Evolutionary conservation across 805 yeast genomes (phyloP), one percentile per base, ranked within the genome.

Genomic region (Myxozyma udenii): DNA sequence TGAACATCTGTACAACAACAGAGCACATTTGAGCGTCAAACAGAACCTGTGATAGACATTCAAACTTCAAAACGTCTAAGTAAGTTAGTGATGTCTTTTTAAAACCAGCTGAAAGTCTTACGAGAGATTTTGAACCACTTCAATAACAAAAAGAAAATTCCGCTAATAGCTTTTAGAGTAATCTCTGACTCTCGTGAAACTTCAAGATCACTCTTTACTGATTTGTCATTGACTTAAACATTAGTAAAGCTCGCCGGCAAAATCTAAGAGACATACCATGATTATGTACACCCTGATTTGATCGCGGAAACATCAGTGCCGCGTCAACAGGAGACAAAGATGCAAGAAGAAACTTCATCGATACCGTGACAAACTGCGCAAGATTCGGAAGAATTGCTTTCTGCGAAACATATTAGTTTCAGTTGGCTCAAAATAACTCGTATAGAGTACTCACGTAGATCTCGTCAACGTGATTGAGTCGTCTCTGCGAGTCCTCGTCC

Each of bases 71-170:
- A 1, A 88, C 71, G 65, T 93, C 57, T 53, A 37, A 4, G 21
- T 14, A 9, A 18, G 16, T 44, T 21, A 43, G 45, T n/a, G 3
- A 39, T 16, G n/a, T 19, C 12, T 33, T 21, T 38, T 36, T 19
- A n/a, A n/a, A 38, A 16, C 16, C 21, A 48, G 21, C 14, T 12
- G 28, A 4, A 16, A 16, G 36, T 23, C 57, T 19, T 42, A 53
- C 57, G 96, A 41, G 80, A 84, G 7, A 76, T 66, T 64, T 85
- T 86, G 65, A 87, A 84, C 96, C 97, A 90, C 61, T 77, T 78
- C 30, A 84, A 64, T 19, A 93, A 64, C 19, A 79, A 61, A 9
- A 70, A 60, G 1, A 87, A 49, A 1, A 81, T 75, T 1, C 78
- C 78, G 0, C 84, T 72, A 1, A 83, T 70, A 3, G 83, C 78